Conservation (phyloP, 2,329 filamentous ascomycete genomes). For the Aureobasidium sp. region DNA sequence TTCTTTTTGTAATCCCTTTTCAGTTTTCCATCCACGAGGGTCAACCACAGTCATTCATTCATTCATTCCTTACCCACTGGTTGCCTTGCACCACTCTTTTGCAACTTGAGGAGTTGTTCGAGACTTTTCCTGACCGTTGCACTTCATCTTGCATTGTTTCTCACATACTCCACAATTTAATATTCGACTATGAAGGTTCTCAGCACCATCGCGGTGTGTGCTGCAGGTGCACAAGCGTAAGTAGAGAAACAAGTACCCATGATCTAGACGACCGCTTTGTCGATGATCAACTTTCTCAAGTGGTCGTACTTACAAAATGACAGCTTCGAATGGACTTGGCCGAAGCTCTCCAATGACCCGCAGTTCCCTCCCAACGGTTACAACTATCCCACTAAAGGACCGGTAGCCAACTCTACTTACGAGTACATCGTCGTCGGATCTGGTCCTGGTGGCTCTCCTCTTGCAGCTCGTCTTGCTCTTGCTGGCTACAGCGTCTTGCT, state of each 20-base stretch:
- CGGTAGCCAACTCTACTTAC: slow-evolving; percentile 29
- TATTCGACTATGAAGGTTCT: background rate
- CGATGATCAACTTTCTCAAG: too few relatives aligned
- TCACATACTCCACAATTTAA: background rate
- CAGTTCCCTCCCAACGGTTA: background rate
- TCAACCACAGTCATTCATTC: background rate
- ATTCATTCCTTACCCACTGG: background rate
- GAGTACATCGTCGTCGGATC: slow-evolving; percentile 57
- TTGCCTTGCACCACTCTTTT: background rate
- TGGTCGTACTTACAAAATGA: background rate
- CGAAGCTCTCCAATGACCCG: background rate
- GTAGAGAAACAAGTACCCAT: background rate
- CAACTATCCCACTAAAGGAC: background rate
- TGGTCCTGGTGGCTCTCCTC: slow-evolving; percentile 50
- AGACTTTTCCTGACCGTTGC: background rate
- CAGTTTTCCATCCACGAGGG: background rate
- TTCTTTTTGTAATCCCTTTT: background rate
- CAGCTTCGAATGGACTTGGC: slow-evolving; percentile 5
- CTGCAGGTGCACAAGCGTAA: background rate
- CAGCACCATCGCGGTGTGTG: background rate
- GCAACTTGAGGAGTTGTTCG: too few relatives aligned
- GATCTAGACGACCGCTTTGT: too few relatives aligned
- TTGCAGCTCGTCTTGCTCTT: slow-evolving; percentile 51
- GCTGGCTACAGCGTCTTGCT: slow-evolving; percentile 53
- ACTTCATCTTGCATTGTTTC: background rate